Evolutionary conservation across 176 grass and related monocot genomes (phyloP).

Genomic region (Bromus sterilis): DNA sequence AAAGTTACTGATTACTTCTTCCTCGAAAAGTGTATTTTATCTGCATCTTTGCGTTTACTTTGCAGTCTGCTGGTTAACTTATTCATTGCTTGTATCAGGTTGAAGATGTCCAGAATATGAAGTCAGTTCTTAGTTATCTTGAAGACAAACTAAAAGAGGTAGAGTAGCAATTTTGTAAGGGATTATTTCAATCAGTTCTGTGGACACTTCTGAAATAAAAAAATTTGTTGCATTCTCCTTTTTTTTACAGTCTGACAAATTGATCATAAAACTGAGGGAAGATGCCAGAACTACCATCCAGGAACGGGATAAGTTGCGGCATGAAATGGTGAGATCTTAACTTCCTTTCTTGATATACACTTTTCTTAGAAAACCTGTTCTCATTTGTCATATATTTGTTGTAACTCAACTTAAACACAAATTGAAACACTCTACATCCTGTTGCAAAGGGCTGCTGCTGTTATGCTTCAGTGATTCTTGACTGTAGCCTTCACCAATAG

Average conservation of each 20-base stretch:
- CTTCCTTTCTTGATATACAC: background rate
- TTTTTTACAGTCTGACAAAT: constrained; percentile 63
- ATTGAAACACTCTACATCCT: background rate
- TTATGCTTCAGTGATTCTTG: background rate
- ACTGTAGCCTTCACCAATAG: background rate
- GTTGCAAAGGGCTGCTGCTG: background rate
- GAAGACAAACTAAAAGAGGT: constrained; percentile 78
- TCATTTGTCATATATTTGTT: background rate
- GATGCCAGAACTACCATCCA: constrained; percentile 39
- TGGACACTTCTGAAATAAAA: background rate
- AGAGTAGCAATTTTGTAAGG: background rate
- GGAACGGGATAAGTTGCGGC: constrained; percentile 47
- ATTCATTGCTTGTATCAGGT: constrained; percentile 40
- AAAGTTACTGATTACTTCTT: background rate
- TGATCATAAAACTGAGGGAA: constrained; percentile 54
- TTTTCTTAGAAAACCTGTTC: background rate
- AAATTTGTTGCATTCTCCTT: constrained; percentile 13
- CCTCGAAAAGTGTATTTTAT: background rate
- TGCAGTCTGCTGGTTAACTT: background rate
- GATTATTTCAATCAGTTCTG: background rate
- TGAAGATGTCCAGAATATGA: constrained; percentile 59
- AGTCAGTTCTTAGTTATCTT: constrained; percentile 52
- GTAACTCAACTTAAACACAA: constrained; percentile 6
- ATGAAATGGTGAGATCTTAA: constrained; percentile 57
- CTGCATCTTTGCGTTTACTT: background rate